Conservation (phyloP, 441 rosid species). For the Syzygium syzygioides region DNA sequence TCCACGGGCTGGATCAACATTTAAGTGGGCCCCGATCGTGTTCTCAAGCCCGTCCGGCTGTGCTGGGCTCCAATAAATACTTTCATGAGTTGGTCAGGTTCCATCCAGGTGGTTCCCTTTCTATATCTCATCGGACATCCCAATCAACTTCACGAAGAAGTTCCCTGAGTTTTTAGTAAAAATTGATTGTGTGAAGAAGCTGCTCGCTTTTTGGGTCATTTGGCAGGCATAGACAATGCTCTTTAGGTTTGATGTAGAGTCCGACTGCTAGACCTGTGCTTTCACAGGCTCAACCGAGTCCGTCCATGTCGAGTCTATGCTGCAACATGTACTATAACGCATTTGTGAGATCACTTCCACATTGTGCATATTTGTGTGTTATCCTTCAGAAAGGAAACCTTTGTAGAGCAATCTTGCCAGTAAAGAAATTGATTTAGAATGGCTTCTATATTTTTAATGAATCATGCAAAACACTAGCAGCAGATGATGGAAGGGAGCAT, state of each 20-base stretch:
- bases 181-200: not conserved
- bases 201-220: not conserved
- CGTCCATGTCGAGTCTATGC: not conserved
- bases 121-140: not conserved
- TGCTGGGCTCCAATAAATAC: not conserved
- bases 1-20: not conserved
- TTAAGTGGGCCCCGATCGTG: not conserved
- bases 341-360: not conserved
- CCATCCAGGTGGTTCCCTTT: not conserved
- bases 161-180: not conserved
- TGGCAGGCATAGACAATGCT: not conserved
- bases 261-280: accelerated
- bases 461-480: not conserved
- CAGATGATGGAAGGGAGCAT: not conserved
- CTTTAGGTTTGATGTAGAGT: not conserved
- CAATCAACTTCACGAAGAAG: not conserved
- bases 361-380: not conserved
- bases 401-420: not conserved
- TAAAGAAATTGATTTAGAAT: not conserved
- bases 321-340: not conserved
- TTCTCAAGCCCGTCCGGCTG: not conserved
- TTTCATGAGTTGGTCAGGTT: not conserved
- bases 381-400: not conserved
- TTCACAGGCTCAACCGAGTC: not conserved
- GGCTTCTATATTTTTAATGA: not conserved